Evolutionary conservation across 2,329 filamentous ascomycete genomes (phyloP).

Genomic region (Karstenula rhodostoma): DNA sequence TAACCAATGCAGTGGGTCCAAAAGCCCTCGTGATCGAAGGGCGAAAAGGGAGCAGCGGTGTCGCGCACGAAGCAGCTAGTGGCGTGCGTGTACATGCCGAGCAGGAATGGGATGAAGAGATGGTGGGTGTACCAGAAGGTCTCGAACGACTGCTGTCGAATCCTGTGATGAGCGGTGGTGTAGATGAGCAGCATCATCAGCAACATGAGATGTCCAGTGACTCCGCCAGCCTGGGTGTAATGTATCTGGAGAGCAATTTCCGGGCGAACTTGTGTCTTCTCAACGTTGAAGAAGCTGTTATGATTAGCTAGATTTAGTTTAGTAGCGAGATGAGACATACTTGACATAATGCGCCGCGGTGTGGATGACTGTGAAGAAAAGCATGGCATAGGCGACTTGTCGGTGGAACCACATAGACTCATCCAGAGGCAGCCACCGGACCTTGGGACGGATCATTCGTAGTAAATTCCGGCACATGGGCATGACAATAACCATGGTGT

Average conservation of each 20-base stretch:
- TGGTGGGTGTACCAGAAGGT: slow-evolving; percentile 99
- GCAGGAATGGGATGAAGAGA: slow-evolving; percentile 93
- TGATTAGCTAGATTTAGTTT: slow-evolving; percentile 21
- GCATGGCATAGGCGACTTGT: slow-evolving; percentile 88
- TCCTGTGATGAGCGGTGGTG: slow-evolving; percentile 90
- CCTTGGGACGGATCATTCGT: slow-evolving; percentile 82
- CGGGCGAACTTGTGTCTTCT: slow-evolving; percentile 81
- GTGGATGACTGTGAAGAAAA: slow-evolving; percentile 83
- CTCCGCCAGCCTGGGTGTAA: slow-evolving; percentile 85
- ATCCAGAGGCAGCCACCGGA: slow-evolving; percentile 89
- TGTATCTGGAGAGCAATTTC: slow-evolving; percentile 88
- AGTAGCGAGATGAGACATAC: slow-evolving; percentile 57
- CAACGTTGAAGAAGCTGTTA: slow-evolving; percentile 91
- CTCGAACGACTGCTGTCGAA: slow-evolving; percentile 96
- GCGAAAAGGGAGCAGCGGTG: slow-evolving; percentile 73
- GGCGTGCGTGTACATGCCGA: slow-evolving; percentile 94
- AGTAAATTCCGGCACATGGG: slow-evolving; percentile 95
- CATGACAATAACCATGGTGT: slow-evolving; percentile 86
- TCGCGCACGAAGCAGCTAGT: slow-evolving; percentile 97
- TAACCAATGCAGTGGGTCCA: slow-evolving; percentile 96
- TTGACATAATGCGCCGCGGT: slow-evolving; percentile 91
- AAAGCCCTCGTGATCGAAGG: slow-evolving; percentile 81
- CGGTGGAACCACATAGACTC: slow-evolving; percentile 97
- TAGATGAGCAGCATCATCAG: slow-evolving; percentile 99
- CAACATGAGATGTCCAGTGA: slow-evolving; percentile 97